phyloP scores from a whole-genome alignment of 768 basidiomycete genomes.

The Leccinum subtestaceum region DNA sequence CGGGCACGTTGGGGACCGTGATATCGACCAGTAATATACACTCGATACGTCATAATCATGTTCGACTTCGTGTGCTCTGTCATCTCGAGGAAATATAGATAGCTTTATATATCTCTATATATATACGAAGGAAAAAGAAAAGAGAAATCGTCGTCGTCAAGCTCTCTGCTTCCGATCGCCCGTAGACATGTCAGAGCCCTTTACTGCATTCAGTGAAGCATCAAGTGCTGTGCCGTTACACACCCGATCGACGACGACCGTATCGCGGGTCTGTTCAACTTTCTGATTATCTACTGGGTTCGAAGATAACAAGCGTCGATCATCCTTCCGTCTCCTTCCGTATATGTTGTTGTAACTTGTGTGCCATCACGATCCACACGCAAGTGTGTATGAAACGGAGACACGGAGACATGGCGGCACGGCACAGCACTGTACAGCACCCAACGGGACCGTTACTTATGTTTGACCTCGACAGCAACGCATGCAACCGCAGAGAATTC shows the following conservation, averaged over 20 bases:
- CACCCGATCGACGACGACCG: neutral
- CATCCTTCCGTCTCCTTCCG: neutral
- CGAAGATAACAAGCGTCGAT: neutral
- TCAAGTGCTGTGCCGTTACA: neutral
- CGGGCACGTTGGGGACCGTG: neutral
- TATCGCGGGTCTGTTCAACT: neutral
- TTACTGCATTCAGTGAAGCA: neutral
- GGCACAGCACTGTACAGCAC: neutral
- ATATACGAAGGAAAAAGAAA: neutral
- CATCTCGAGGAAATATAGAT: neutral
- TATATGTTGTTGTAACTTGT: neutral
- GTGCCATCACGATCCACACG: neutral
- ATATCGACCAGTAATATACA: neutral
- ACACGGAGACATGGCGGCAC: neutral
- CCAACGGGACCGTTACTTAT: neutral
- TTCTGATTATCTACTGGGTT: neutral
- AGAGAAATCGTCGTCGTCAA: neutral
- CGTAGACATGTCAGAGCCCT: too few species aligned
- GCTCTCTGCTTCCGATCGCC: neutral
- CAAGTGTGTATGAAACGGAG: conserved; percentile 2
- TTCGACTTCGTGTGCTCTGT: neutral
- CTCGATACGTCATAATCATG: neutral
- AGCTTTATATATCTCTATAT: neutral
- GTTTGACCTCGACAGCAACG: conserved; percentile 4
- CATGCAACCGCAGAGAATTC: neutral